Percentiles rank a stretch among this genome's conserved stretches.
Evolutionary conservation across 2,329 filamentous ascomycete species (phyloP).

Genomic region (Alternaria triticina): DNA sequence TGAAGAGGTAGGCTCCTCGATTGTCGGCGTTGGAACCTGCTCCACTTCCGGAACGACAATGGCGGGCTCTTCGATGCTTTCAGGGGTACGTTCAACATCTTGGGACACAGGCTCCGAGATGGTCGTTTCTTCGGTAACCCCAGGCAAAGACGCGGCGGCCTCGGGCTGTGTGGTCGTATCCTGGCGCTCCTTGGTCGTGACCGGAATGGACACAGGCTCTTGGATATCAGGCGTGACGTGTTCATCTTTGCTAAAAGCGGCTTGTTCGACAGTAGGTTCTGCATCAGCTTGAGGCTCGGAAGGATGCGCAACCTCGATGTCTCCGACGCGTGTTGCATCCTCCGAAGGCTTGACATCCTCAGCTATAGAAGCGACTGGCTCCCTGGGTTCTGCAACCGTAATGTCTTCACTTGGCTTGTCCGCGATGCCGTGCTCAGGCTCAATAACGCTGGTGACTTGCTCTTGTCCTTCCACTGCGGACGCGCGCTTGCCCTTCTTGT

Average conservation of each 20-base stretch:
- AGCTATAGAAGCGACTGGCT: neutral
- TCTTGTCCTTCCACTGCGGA: conserved; percentile 20
- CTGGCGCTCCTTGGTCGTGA: neutral
- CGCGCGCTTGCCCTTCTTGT: conserved; percentile 30
- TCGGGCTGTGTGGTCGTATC: neutral
- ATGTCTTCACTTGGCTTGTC: neutral
- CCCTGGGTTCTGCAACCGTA: neutral
- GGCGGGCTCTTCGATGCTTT: neutral
- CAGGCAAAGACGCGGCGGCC: neutral
- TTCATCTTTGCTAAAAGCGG: neutral
- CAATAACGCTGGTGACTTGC: conserved; percentile 4
- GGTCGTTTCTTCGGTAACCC: neutral
- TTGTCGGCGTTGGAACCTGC: neutral
- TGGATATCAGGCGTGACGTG: neutral
- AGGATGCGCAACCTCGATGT: neutral
- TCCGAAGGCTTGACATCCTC: neutral
- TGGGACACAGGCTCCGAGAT: neutral
- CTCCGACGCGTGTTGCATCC: neutral
- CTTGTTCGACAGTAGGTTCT: neutral
- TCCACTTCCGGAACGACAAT: neutral
- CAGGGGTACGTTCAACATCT: neutral
- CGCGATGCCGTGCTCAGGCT: neutral
- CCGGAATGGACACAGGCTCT: neutral
- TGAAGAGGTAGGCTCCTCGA: conserved; percentile 5
- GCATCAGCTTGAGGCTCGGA: neutral